Conservation (phyloP, 306 rosid species). For the Cucurbita ficifolia region DNA sequence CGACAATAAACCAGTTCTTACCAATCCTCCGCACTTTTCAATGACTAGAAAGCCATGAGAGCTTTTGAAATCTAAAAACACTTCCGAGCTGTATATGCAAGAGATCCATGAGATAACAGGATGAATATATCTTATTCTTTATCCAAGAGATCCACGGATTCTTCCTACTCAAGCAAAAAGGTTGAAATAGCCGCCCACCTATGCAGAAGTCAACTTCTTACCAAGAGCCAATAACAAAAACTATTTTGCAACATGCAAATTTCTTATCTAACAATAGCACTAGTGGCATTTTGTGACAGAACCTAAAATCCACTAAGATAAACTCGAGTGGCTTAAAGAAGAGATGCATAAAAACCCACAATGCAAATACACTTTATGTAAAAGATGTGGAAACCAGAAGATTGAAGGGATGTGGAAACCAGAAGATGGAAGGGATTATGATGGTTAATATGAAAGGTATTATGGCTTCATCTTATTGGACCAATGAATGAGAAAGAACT, state of each 20-base stretch:
- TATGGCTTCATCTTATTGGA: not conserved
- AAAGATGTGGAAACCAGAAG: not conserved
- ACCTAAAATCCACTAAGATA: not conserved
- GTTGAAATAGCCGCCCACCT: not conserved
- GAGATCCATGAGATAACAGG: no score
- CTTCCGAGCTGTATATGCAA: no score
- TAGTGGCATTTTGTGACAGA: not conserved
- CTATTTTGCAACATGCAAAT: not conserved
- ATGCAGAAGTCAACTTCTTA: not conserved
- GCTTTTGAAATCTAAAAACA: no score
- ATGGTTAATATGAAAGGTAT: not conserved
- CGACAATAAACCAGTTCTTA: not conserved
- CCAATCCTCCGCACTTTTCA: not conserved
- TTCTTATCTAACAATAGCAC: not conserved
- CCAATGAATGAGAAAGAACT: not conserved
- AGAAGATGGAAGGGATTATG: not conserved
- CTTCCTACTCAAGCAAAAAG: not conserved
- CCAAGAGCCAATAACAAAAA: not conserved
- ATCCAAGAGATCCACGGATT: no score
- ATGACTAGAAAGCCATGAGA: no score
- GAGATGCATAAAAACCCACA: not conserved
- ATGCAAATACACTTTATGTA: not conserved
- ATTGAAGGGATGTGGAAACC: not conserved
- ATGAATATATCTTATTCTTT: no score
- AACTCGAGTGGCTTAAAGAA: not conserved